These are phyloP conservation scores for Phytopythium kandeliae DNA, from an alignment of 352 stramenopile species.

Conservation along the genomic window DNA sequence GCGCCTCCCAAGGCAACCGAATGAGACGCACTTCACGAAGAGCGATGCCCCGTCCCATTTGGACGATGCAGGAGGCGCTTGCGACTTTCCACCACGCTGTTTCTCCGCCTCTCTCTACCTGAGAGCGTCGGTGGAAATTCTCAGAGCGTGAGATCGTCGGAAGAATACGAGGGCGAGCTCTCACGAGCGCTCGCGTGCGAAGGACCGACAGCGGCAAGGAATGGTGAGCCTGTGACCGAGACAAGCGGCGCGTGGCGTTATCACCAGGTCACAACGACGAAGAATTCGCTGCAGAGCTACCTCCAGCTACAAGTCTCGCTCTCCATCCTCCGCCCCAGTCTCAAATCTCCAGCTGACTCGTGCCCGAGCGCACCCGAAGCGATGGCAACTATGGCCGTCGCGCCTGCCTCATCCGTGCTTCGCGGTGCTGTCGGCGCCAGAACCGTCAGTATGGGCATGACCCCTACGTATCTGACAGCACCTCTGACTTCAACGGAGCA, in stretches of 20 bases:
- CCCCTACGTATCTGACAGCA: not conserved
- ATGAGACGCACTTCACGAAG: too few relatives aligned
- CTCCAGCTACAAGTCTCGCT: not conserved
- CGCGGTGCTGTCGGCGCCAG: not conserved
- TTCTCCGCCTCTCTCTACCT: not conserved
- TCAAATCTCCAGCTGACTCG: not conserved
- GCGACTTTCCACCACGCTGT: not conserved
- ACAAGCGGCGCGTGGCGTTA: too few relatives aligned
- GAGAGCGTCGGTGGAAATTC: not conserved
- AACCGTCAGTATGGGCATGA: not conserved
- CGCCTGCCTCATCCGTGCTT: not conserved
- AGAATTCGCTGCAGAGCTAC: too few relatives aligned
- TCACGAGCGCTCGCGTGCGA: conserved; percentile 1
- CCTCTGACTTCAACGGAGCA: not conserved
- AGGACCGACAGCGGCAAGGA: too few relatives aligned
- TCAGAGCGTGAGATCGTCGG: not conserved
- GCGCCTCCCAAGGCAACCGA: too few relatives aligned
- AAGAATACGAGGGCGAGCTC: not conserved
- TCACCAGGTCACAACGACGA: too few relatives aligned
- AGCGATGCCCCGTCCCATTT: too few relatives aligned
- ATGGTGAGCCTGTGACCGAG: too few relatives aligned
- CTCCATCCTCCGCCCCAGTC: not conserved
- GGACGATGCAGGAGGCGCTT: not conserved
- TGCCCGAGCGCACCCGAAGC: not conserved
- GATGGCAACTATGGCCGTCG: not conserved